phyloP scores from a whole-genome alignment of 2,329 filamentous ascomycete genomes.

The Tolypocladium amazonense region DNA sequence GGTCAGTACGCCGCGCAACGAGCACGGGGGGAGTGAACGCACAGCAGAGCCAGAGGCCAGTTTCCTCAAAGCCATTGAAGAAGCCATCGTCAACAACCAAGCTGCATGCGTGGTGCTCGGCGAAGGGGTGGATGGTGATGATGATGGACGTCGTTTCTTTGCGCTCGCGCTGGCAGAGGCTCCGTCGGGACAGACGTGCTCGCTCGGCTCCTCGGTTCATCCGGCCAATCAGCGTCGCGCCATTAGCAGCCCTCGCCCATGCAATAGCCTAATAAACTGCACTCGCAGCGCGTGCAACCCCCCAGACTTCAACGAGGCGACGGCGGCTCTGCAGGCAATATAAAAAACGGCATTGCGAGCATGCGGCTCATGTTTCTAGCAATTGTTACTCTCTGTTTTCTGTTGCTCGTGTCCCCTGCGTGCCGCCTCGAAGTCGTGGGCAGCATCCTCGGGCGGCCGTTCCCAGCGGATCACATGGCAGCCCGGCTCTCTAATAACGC shows the following conservation, averaged over 20 bases:
- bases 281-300: neutral
- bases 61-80: slow-evolving; percentile 55
- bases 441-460: neutral
- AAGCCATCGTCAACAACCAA: slow-evolving; percentile 39
- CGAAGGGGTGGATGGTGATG: neutral
- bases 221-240: slow-evolving; percentile 19
- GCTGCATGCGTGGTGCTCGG: slow-evolving; percentile 15
- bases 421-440: neutral
- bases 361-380: neutral
- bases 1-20: slow-evolving; percentile 1
- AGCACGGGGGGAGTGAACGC: slow-evolving; percentile 22
- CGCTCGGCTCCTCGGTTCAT: slow-evolving; percentile 23
- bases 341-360: neutral
- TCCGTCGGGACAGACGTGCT: neutral
- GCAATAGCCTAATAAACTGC: slow-evolving; percentile 3
- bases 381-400: neutral
- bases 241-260: slow-evolving; percentile 5
- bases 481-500: neutral
- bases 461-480: neutral
- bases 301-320: neutral
- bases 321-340: neutral
- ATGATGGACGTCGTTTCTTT: neutral
- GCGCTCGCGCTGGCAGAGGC: neutral
- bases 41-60: slow-evolving; percentile 46
- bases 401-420: neutral